These are phyloP conservation scores for Candida albicans DNA, from an alignment of 1,139 yeast species.

Conservation along the genomic window DNA sequence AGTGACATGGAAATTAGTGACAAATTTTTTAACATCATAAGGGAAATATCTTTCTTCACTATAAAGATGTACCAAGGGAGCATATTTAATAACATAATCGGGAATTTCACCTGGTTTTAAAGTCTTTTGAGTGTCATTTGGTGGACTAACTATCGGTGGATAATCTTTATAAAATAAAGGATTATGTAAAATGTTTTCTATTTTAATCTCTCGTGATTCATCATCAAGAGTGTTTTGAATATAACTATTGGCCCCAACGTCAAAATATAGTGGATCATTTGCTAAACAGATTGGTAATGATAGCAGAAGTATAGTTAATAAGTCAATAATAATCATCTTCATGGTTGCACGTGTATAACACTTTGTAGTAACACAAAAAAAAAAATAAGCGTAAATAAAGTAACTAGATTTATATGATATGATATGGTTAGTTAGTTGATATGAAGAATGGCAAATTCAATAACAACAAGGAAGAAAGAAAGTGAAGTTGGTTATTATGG, in stretches of 20 bases:
- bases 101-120: slow-evolving; percentile 66
- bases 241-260: slow-evolving; percentile 11
- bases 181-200: slow-evolving; percentile 14
- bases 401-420: too few relatives aligned
- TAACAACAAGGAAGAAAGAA: too few relatives aligned
- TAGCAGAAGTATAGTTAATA: slow-evolving; percentile 2
- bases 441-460: too few relatives aligned
- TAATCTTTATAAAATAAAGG: slow-evolving; percentile 31
- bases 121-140: slow-evolving; percentile 31
- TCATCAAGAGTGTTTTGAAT: slow-evolving; percentile 13
- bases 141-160: slow-evolving; percentile 39
- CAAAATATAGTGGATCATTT: slow-evolving; percentile 8
- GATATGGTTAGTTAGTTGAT: too few relatives aligned
- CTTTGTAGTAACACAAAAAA: not conserved
- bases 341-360: slow-evolving; percentile 3
- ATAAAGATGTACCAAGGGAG: slow-evolving; percentile 83
- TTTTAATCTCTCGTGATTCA: slow-evolving; percentile 13
- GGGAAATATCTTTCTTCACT: slow-evolving; percentile 89
- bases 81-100: slow-evolving; percentile 64
- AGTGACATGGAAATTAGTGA: slow-evolving; percentile 57
- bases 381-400: not conserved
- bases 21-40: slow-evolving; percentile 71
- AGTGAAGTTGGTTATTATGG: too few relatives aligned
- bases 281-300: slow-evolving; percentile 1
- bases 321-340: not conserved